A percentile compares a stretch with the other conserved stretches of the same genome.
These are phyloP conservation scores for Talaromyces wortmannii DNA, from an alignment of 495 filamentous ascomycete genomes.

Conservation along the genomic window DNA sequence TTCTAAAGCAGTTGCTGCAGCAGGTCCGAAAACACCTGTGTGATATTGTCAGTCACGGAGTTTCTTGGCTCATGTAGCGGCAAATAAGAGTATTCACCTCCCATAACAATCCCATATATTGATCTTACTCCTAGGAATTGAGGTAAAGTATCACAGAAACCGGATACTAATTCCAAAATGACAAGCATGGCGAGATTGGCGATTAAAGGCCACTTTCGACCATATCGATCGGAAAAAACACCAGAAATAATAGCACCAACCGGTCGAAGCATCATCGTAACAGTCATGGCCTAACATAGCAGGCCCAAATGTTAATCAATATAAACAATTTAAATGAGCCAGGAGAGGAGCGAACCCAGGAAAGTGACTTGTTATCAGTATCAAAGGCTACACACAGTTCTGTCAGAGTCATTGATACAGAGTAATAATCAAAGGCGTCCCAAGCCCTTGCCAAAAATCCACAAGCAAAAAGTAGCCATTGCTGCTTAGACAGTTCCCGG, in stretches of 20 bases:
- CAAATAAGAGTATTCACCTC: slow-evolving; percentile 24
- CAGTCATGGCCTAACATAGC: slow-evolving; percentile 57
- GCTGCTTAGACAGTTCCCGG: slow-evolving; percentile 21
- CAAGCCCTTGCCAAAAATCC: slow-evolving; percentile 27
- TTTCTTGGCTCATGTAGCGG: background rate
- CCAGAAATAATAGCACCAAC: slow-evolving; percentile 64
- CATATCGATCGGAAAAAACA: slow-evolving; percentile 64
- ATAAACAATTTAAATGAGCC: background rate
- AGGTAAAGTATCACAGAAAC: slow-evolving; percentile 61
- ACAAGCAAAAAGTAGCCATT: slow-evolving; percentile 35
- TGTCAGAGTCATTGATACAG: slow-evolving; percentile 27
- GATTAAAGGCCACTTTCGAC: slow-evolving; percentile 75
- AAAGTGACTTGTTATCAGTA: slow-evolving; percentile 21
- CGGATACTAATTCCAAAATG: slow-evolving; percentile 61
- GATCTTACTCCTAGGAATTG: slow-evolving; percentile 65
- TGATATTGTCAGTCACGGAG: background rate
- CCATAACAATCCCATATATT: slow-evolving; percentile 73
- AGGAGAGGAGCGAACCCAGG: slow-evolving; percentile 17
- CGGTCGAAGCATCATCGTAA: slow-evolving; percentile 70
- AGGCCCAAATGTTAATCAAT: background rate
- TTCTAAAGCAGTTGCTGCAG: slow-evolving; percentile 71
- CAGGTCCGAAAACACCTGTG: slow-evolving; percentile 61
- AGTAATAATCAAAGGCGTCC: slow-evolving; percentile 37
- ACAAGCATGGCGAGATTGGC: slow-evolving; percentile 70
- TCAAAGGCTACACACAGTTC: slow-evolving; percentile 26